Evolutionary conservation across 129 eudicot species (phyloP), one percentile per base, ranked within the genome.

Genomic region (Pseudognaphalium luteoalbum): DNA sequence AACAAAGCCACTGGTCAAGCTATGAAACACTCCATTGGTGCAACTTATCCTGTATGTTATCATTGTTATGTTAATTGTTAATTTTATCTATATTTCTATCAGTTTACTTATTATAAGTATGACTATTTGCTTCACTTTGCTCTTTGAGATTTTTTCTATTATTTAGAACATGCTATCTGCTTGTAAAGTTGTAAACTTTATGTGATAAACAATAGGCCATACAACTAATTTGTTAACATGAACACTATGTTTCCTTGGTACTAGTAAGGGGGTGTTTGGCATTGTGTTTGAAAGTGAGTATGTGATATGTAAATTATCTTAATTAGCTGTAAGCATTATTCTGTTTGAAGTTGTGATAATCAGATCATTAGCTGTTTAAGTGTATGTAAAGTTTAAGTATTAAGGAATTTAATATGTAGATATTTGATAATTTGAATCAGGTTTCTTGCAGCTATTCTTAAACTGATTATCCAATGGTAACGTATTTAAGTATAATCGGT

Each of bases 1-100:
- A 92, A 92, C 66, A 86, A 92, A 77, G 94, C 88, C 22, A 86
- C 94, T 41, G 94, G 96, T 21, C 88, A 81, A 81, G 98, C 90
- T 37, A 47, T 92, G 76, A 92, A 92, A 80, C 96, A 86, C 81
- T 87, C 98, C 7, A 52, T 86, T 80, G 92, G 97, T 39, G 92
- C 91, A n/a, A 73, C 87, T 69, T 80, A 92, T 60, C 98, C 98
- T 28, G 98, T 92, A 85, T 81, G 85, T 28, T n/a, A n/a, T n/a
- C n/a, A n/a, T n/a, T n/a, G n/a, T n/a, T 10, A 14, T 66, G 62
- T 67, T 63, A 25, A 25, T 25, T 69, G 19, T 25, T 16, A 16
- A 30, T 21, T 66, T 19, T 10, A 1, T 52, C 11, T 52, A 37
- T 52, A 0, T 7, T 7, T 52, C 17, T 52, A 37, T 52, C 7